phyloP scores from a whole-genome alignment of 176 grass and related monocot genomes.

The Eragrostis curvula region DNA sequence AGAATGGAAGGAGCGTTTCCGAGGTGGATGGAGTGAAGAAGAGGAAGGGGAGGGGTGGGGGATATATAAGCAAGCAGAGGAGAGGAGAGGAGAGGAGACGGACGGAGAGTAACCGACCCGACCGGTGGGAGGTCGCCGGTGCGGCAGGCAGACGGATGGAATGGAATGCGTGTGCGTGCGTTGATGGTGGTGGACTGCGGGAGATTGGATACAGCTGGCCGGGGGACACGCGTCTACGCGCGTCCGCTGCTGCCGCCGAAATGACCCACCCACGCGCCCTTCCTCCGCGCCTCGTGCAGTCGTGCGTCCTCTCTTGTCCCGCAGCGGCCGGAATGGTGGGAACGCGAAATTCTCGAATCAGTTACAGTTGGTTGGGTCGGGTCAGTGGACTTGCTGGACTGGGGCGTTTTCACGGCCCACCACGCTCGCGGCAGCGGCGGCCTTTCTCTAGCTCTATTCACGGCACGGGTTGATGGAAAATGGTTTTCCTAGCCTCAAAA shows the following conservation, averaged over 20 bases:
- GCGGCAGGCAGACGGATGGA: background rate
- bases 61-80: background rate
- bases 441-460: no score
- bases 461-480: no score
- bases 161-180: background rate
- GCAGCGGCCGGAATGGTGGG: no score
- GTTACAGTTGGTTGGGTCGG: no score
- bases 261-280: no score
- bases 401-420: no score
- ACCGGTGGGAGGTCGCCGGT: background rate
- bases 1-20: background rate
- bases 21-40: background rate
- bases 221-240: background rate
- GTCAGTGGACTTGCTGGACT: no score
- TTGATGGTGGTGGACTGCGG: background rate
- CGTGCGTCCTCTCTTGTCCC: no score
- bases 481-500: no score
- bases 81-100: background rate
- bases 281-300: no score
- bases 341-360: no score
- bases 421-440: no score
- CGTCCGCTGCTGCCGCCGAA: background rate
- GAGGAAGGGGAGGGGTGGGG: background rate
- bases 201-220: constrained; percentile 35
- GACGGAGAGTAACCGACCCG: background rate